These are phyloP conservation scores for Leccinum arenicola DNA, from an alignment of 768 basidiomycete genomes.

Conservation along the genomic window DNA sequence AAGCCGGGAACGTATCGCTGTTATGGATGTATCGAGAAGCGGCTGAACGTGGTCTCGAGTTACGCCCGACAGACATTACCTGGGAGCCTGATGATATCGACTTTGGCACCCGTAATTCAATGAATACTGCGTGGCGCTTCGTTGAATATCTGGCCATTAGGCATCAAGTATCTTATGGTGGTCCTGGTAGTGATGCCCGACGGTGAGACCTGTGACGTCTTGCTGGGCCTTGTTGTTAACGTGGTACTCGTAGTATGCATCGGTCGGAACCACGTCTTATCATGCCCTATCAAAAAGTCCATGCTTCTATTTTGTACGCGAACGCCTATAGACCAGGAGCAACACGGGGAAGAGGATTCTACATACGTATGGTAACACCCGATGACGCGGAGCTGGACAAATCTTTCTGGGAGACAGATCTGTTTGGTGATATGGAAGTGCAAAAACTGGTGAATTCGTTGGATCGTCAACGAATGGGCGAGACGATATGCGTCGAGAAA, in stretches of 20 bases:
- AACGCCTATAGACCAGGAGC: background rate
- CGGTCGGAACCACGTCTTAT: background rate
- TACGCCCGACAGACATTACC: background rate
- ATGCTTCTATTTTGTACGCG: background rate
- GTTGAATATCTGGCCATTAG: background rate
- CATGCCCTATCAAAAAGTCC: background rate
- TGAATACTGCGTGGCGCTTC: background rate
- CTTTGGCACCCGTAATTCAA: background rate
- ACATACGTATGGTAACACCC: background rate
- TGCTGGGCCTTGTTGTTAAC: background rate
- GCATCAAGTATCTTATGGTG: background rate
- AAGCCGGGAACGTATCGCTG: background rate
- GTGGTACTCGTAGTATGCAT: background rate
- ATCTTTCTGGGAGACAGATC: background rate
- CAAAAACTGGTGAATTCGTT: background rate
- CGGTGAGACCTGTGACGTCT: background rate
- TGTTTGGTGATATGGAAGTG: background rate
- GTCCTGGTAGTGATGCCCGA: background rate
- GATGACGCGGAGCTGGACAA: background rate
- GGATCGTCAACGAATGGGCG: background rate
- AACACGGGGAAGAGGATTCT: background rate
- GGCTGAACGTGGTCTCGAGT: background rate
- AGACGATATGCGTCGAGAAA: background rate
- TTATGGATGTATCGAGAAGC: background rate
- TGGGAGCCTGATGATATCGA: background rate